Evolutionary conservation across 106 monocot species (phyloP).

Genomic region (Gastrodia elata): DNA sequence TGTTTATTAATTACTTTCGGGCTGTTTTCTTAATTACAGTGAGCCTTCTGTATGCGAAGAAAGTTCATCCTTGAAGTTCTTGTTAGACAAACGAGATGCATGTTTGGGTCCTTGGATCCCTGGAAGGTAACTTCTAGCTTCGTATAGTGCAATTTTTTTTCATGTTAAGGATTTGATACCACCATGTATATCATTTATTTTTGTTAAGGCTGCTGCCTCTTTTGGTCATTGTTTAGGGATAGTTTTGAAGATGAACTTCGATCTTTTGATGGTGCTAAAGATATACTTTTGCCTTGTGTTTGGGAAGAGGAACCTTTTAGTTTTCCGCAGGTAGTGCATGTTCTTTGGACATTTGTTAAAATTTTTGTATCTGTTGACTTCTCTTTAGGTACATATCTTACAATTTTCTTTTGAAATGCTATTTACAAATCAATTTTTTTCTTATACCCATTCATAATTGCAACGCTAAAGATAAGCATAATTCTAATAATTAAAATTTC

Average conservation of each 20-base stretch:
- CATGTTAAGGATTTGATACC: not conserved
- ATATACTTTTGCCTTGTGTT: conserved; percentile 84
- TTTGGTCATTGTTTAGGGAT: conserved; percentile 41
- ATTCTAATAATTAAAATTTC: not conserved
- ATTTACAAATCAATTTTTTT: not conserved
- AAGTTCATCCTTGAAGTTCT: conserved; percentile 78
- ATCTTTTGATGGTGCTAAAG: conserved; percentile 81
- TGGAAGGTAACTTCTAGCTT: conserved; percentile 55
- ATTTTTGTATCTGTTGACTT: not conserved
- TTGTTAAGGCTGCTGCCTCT: not conserved
- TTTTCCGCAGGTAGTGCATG: conserved; percentile 74
- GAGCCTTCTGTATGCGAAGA: conserved; percentile 72
- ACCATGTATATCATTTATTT: not conserved
- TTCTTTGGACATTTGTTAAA: not conserved
- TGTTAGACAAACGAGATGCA: conserved; percentile 89
- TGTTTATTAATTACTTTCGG: conserved; percentile 3
- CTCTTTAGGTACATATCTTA: not conserved
- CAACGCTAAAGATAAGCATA: not conserved
- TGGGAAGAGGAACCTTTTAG: conserved; percentile 68
- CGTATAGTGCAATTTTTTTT: not conserved
- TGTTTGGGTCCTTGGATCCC: conserved; percentile 93
- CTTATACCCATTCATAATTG: not conserved
- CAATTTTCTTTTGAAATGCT: not conserved
- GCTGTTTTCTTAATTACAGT: conserved; percentile 34
- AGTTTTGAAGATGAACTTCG: conserved; percentile 97